Evolutionary conservation across 1,284 basidiomycete species (phyloP).

Genomic region (Trametes versicolor): DNA sequence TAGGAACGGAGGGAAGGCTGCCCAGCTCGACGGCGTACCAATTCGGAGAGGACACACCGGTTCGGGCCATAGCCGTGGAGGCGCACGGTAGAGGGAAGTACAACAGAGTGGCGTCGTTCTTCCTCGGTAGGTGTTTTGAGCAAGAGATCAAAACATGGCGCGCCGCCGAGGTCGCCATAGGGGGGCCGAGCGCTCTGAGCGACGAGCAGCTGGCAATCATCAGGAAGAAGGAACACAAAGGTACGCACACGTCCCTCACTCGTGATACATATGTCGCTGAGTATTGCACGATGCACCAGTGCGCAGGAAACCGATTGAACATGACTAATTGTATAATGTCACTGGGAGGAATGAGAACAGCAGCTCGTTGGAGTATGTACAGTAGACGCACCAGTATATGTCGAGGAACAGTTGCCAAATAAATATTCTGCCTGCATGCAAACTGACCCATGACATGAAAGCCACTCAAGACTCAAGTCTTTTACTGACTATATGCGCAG

Average conservation of each 20-base stretch:
- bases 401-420: neutral
- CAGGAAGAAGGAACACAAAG: conserved; percentile 17
- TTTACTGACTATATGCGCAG: neutral
- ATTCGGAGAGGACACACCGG: conserved; percentile 17
- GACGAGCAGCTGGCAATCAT: conserved; percentile 7
- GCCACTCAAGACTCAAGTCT: no score
- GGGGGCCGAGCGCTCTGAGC: conserved; percentile 6
- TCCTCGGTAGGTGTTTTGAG: conserved; percentile 21
- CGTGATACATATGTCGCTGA: no score
- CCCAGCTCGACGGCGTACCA: conserved; percentile 6
- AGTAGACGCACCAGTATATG: neutral
- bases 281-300: neutral
- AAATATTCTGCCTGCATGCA: neutral
- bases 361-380: neutral
- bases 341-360: neutral
- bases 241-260: neutral
- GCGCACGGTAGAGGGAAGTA: conserved; percentile 13
- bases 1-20: conserved; percentile 8
- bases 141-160: conserved; percentile 17
- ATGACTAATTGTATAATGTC: neutral
- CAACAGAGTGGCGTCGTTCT: conserved; percentile 21
- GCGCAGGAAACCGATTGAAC: conserved; percentile 23
- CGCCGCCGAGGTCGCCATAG: conserved; percentile 9
- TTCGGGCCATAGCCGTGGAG: conserved; percentile 17
- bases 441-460: no score